Evolutionary conservation across 306 rosid species (phyloP).

Genomic region (Comarum palustre): DNA sequence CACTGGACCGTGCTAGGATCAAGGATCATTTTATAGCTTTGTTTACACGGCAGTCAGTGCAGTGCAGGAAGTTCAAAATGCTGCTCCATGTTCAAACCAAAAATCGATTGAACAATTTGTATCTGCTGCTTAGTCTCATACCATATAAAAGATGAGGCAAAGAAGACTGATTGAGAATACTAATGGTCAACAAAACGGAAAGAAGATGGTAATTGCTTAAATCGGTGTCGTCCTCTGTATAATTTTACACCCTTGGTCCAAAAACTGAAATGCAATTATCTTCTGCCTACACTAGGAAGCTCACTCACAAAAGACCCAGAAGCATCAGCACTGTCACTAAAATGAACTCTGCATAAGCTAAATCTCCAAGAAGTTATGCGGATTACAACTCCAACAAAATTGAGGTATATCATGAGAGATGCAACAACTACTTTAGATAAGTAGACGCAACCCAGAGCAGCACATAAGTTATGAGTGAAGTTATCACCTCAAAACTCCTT

Average conservation of each 20-base stretch:
- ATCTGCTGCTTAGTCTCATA: no score
- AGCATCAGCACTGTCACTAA: slow-evolving; percentile 5
- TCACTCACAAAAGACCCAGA: slow-evolving; percentile 7
- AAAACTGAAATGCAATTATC: slow-evolving; percentile 5
- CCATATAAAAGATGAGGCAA: background rate
- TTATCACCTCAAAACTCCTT: slow-evolving; percentile 82
- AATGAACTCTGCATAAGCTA: slow-evolving; percentile 7
- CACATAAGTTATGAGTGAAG: slow-evolving; percentile 70
- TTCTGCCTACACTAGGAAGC: slow-evolving; percentile 21
- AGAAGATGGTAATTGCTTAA: background rate
- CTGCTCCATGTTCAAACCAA: no score
- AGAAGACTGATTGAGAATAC: background rate
- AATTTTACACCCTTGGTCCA: slow-evolving; percentile 19
- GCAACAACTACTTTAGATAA: slow-evolving; percentile 54
- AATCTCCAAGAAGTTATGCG: slow-evolving; percentile 18
- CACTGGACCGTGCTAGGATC: no score
- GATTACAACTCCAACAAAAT: slow-evolving; percentile 39
- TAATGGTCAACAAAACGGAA: background rate
- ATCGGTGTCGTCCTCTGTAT: background rate
- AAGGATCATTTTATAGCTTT: background rate
- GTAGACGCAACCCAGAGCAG: slow-evolving; percentile 87
- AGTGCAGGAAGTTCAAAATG: background rate
- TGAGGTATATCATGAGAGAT: slow-evolving; percentile 25
- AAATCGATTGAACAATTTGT: no score
- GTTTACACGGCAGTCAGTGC: background rate